Percentiles rank a stretch among this genome's conserved stretches.
Evolutionary conservation across 2,329 filamentous ascomycete genomes (phyloP).

Genomic region (Beauveria medogensis): DNA sequence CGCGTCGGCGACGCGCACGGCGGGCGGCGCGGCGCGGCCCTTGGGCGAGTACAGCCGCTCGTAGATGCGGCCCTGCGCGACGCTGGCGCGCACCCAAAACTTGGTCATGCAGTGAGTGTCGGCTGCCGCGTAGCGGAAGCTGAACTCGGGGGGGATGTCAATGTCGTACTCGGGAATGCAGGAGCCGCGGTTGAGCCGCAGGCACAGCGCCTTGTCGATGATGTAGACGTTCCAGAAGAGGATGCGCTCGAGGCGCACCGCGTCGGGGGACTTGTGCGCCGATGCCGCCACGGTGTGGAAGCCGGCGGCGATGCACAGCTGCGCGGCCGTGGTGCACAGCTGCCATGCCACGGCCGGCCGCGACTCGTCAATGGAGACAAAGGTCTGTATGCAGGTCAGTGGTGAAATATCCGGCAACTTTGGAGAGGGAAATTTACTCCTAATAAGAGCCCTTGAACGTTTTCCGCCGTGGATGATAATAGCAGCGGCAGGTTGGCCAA

Average conservation of each 20-base stretch:
- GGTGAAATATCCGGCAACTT: background rate
- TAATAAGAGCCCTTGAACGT: conserved; percentile 48
- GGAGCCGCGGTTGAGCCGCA: conserved; percentile 51
- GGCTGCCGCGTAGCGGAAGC: conserved; percentile 31
- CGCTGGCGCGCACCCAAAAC: conserved; percentile 47
- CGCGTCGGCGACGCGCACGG: conserved; percentile 31
- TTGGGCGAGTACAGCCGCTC: conserved; percentile 43
- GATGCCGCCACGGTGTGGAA: conserved; percentile 42
- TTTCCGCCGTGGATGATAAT: conserved; percentile 44
- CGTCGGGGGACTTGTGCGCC: conserved; percentile 24
- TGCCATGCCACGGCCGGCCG: conserved; percentile 56
- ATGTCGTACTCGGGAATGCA: conserved; percentile 54
- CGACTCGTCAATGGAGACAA: conserved; percentile 53
- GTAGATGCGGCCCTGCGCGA: conserved; percentile 52
- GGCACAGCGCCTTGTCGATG: conserved; percentile 48
- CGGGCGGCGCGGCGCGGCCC: conserved; percentile 32
- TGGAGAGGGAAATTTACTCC: conserved; percentile 35
- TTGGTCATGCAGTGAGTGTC: conserved; percentile 31
- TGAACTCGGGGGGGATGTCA: conserved; percentile 35
- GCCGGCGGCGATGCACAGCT: conserved; percentile 54
- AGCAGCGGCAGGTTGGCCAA: conserved; percentile 46
- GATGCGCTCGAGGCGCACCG: conserved; percentile 29
- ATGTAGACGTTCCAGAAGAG: conserved; percentile 47
- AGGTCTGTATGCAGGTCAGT: conserved; percentile 31
- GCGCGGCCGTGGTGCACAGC: conserved; percentile 49